A percentile compares a stretch with the other conserved stretches of the same genome.
Conservation (phyloP, 805 yeast species). For the Yamadazyma endophytica region DNA sequence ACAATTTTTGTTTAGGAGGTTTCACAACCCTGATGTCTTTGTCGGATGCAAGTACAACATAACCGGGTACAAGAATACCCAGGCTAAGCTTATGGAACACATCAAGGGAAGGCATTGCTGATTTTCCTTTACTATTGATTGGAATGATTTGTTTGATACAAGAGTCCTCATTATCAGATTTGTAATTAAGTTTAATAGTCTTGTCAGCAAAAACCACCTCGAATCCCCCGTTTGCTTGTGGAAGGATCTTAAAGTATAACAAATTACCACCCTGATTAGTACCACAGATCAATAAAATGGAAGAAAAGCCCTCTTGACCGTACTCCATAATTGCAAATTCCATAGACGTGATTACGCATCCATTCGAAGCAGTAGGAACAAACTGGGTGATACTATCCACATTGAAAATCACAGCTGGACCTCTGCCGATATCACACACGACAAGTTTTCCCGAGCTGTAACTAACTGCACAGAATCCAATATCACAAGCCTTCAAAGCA, state of each 20-base stretch:
- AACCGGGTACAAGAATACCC: constrained; percentile 61
- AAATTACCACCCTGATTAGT: constrained; percentile 70
- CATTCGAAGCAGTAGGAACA: constrained; percentile 27
- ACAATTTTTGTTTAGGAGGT: constrained; percentile 56
- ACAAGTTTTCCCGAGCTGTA: constrained; percentile 71
- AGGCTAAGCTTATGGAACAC: constrained; percentile 55
- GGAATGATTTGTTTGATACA: constrained; percentile 56
- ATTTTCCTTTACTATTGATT: constrained; percentile 56
- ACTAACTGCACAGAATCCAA: constrained; percentile 83
- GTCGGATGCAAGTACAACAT: constrained; percentile 50
- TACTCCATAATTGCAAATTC: constrained; percentile 72
- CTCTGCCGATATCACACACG: constrained; percentile 69
- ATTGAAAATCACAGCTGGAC: constrained; percentile 62
- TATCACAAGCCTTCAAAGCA: constrained; percentile 60
- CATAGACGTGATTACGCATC: constrained; percentile 48
- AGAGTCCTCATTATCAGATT: constrained; percentile 43
- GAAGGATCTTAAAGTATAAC: constrained; percentile 59
- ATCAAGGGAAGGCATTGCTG: constrained; percentile 60
- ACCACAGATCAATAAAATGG: constrained; percentile 72
- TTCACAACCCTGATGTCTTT: constrained; percentile 61
- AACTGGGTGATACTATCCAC: constrained; percentile 24
- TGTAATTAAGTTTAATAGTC: constrained; percentile 33
- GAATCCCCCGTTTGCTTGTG: constrained; percentile 59
- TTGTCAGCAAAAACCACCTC: constrained; percentile 48
- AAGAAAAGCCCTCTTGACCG: constrained; percentile 65